phyloP scores from a whole-genome alignment of 768 basidiomycete species.

The Leccinum broughii region DNA sequence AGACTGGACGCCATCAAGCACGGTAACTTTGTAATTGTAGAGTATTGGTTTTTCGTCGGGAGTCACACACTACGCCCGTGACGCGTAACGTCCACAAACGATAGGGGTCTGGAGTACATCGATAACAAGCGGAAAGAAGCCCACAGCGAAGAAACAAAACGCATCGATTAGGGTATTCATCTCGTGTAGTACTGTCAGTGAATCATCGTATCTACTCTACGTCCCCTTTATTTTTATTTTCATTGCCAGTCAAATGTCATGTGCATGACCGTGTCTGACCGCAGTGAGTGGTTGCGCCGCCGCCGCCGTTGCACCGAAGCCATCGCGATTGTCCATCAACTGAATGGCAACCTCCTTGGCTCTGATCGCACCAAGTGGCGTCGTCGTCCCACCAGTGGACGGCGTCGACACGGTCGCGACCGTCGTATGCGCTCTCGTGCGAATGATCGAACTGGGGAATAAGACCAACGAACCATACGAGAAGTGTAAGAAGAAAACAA shows the following conservation, averaged over 20 bases:
- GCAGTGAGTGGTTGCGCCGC: background rate
- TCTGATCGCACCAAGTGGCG: conserved; percentile 57
- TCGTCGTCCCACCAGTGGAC: conserved; percentile 21
- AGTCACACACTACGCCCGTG: too few relatives aligned
- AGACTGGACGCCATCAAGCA: too few relatives aligned
- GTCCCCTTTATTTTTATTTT: background rate
- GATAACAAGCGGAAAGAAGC: too few relatives aligned
- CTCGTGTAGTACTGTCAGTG: conserved; percentile 2
- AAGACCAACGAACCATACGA: background rate
- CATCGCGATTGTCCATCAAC: conserved; percentile 12
- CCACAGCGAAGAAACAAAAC: background rate
- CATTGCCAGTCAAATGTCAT: conserved; percentile 1
- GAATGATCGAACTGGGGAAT: conserved; percentile 33
- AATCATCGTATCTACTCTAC: conserved; percentile 2
- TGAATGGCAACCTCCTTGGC: conserved; percentile 64
- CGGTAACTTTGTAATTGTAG: too few relatives aligned
- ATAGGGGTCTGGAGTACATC: too few relatives aligned
- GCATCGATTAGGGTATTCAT: conserved; percentile 15
- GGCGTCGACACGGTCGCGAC: conserved; percentile 18
- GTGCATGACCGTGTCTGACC: background rate
- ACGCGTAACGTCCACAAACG: too few relatives aligned
- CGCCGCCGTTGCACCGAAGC: background rate
- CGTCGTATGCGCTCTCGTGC: conserved; percentile 39
- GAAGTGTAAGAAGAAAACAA: conserved; percentile 8
- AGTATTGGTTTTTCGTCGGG: too few relatives aligned